Conservation (phyloP, 768 basidiomycete genomes). For the Suillus bovinus region DNA sequence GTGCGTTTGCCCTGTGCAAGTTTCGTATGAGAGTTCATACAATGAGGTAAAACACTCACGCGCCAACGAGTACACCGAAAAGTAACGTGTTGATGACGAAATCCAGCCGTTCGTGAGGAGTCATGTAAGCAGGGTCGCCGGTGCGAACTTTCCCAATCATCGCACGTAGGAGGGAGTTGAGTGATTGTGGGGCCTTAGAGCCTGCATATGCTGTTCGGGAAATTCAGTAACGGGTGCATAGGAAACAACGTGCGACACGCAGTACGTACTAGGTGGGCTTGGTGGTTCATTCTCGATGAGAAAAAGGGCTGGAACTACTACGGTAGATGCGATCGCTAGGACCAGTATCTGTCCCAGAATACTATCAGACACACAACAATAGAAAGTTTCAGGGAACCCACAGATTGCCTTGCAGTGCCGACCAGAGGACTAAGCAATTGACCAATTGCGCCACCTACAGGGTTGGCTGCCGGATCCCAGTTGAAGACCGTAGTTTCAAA, state of each 20-base stretch:
- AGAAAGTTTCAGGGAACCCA: slow-evolving; percentile 33
- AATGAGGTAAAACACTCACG: slow-evolving; percentile 41
- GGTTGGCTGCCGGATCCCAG: slow-evolving; percentile 54
- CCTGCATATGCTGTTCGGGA: slow-evolving; percentile 58
- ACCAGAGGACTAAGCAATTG: slow-evolving; percentile 71
- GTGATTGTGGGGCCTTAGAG: slow-evolving; percentile 54
- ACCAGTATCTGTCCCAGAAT: slow-evolving; percentile 55
- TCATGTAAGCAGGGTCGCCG: slow-evolving; percentile 52
- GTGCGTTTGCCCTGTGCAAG: slow-evolving; percentile 52
- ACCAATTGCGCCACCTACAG: slow-evolving; percentile 70
- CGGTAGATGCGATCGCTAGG: slow-evolving; percentile 71
- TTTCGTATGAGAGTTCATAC: not conserved
- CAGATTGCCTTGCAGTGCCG: slow-evolving; percentile 55
- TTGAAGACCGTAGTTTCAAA: not conserved
- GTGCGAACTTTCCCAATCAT: slow-evolving; percentile 46
- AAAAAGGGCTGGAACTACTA: slow-evolving; percentile 54
- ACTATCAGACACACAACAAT: not conserved
- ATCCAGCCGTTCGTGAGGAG: slow-evolving; percentile 65
- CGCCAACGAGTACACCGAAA: slow-evolving; percentile 67
- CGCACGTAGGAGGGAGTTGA: slow-evolving; percentile 55
- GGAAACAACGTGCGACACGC: not conserved
- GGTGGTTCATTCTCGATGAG: slow-evolving; percentile 65
- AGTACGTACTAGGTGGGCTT: slow-evolving; percentile 69
- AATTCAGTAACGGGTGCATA: not conserved
- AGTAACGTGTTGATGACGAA: slow-evolving; percentile 57